Evolutionary conservation across 441 rosid species (phyloP), one percentile per base, ranked within the genome.

Genomic region (Eruca vesicaria): DNA sequence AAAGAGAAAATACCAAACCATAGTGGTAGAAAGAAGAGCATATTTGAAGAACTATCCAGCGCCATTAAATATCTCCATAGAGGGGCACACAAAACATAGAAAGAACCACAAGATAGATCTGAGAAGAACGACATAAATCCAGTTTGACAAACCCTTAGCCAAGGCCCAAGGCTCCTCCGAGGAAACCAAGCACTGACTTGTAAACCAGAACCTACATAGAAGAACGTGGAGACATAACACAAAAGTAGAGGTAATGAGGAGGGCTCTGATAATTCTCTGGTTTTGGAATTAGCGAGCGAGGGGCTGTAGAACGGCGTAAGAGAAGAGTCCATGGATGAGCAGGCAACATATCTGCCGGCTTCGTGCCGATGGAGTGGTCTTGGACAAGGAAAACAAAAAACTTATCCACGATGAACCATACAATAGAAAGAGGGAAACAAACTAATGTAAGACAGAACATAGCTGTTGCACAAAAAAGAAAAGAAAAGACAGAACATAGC

Each of bases 21-120:
- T 90, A 21, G 82, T 64, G 3, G 87, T 84, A 23, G 90, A 85
- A 63, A 92, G 90, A 69, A 88, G 61, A 8, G 91, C 92, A n/a
- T 81, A 80, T 58, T 45, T 76, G 53, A 84, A 84, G 55, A 88
- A 90, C 77, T 88, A 82, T 26, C 76, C 66, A 63, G 83, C 68
- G 12, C 86, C 89, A 0, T 55, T 26, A 66, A 84, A 84, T 21
- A 85, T 45, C 66, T 85, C 88, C 81, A 77, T 67, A 7, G 89
- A 83, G 62, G 0, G 82, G 76, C 0, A 57, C 83, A 6, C 91
- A 2, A 75, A 64, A 70, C 87, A 88, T 3, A 79, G 35, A 4
- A 84, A 14, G 31, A 48, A 83, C 36, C 5, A 75, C 89, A 85
- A 85, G 78, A 82, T 81, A 31, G 80, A 19, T 53, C 31, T 82